A percentile compares a stretch with the other conserved stretches of the same genome.
Evolutionary conservation across 495 filamentous ascomycete species (phyloP).

Genomic region (Aspergillus steynii): DNA sequence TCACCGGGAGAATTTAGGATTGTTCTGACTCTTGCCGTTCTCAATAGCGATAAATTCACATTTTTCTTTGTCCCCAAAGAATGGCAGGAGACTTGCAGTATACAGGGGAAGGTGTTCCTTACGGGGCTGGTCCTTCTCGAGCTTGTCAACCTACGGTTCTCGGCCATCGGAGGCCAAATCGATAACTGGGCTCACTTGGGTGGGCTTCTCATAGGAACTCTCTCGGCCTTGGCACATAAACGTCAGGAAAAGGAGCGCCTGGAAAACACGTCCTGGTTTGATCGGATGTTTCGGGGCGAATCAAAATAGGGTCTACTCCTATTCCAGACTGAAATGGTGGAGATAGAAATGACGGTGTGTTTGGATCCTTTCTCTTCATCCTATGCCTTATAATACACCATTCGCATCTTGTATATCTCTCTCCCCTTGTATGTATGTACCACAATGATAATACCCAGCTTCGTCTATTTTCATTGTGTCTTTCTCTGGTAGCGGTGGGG

Average conservation of each 20-base stretch:
- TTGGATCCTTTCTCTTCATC: neutral
- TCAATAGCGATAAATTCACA: slow-evolving; percentile 41
- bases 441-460: slow-evolving; percentile 1
- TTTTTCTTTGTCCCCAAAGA: slow-evolving; percentile 44
- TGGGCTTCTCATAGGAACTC: slow-evolving; percentile 57
- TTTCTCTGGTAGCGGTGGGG: neutral
- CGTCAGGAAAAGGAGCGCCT: slow-evolving; percentile 21
- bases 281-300: slow-evolving; percentile 7
- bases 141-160: slow-evolving; percentile 33
- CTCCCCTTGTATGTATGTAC: neutral
- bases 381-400: neutral
- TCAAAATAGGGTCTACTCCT: neutral
- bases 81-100: slow-evolving; percentile 17
- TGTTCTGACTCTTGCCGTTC: neutral
- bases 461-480: neutral
- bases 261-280: slow-evolving; percentile 19
- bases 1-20: neutral
- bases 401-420: neutral
- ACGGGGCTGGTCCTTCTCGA: slow-evolving; percentile 39
- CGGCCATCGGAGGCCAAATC: slow-evolving; percentile 36
- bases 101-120: neutral
- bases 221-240: slow-evolving; percentile 32
- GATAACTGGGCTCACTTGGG: slow-evolving; percentile 76
- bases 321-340: neutral
- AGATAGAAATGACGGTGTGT: neutral